These are phyloP conservation scores for Brassica nigra DNA, from an alignment of 345 rosid genomes.

Conservation along the genomic window DNA sequence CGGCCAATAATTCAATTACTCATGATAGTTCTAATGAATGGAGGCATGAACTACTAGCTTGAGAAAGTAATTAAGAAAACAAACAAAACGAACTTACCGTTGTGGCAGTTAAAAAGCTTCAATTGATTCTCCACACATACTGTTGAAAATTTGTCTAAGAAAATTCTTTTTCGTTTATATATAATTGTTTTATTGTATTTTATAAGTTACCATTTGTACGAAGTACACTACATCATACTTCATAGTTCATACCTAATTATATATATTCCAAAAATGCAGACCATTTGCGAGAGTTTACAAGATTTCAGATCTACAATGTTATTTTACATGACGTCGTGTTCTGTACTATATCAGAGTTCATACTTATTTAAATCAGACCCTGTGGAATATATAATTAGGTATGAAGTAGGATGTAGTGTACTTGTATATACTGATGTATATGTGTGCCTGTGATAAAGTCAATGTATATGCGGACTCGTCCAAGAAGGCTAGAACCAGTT, in stretches of 20 bases:
- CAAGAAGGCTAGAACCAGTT: neutral
- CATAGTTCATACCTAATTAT: neutral
- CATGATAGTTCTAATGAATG: constrained; percentile 19
- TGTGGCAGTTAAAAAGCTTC: constrained; percentile 26
- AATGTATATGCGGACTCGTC: neutral
- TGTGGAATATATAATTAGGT: neutral
- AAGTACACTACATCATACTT: neutral
- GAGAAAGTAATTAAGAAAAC: constrained; percentile 1
- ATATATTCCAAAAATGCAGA: neutral
- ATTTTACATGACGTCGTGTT: neutral
- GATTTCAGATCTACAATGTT: neutral
- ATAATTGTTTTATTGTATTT: neutral
- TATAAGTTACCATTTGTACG: neutral
- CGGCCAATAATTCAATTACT: constrained; percentile 27
- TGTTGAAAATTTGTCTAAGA: neutral
- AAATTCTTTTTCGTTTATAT: neutral
- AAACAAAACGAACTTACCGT: constrained; percentile 22
- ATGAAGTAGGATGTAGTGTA: neutral
- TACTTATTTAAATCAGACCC: neutral
- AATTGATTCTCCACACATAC: neutral
- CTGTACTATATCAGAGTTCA: neutral
- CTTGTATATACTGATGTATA: neutral
- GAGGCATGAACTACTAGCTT: neutral
- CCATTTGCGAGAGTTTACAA: neutral
- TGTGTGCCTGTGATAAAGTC: neutral